Evolutionary conservation across 2,329 filamentous ascomycete species (phyloP).

Genomic region (Aureobasidium sp.): DNA sequence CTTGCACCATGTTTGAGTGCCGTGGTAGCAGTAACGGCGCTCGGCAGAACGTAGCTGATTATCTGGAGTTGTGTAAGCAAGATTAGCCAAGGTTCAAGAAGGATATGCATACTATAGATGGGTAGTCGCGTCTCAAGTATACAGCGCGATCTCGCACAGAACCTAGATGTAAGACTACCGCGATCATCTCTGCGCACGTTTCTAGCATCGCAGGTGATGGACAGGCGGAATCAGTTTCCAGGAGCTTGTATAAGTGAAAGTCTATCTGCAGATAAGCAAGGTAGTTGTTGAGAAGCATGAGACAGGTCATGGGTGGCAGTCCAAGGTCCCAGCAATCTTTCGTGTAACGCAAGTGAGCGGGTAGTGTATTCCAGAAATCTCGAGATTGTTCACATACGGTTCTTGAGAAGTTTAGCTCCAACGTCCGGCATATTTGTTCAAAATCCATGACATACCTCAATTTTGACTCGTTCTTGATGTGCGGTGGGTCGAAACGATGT

Average conservation of each 20-base stretch:
- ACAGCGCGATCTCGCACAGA: too few species aligned
- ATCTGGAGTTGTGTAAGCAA: too few species aligned
- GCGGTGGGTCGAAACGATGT: not conserved
- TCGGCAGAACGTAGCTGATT: too few species aligned
- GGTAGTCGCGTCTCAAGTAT: too few species aligned
- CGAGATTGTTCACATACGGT: not conserved
- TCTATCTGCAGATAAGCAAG: slow-evolving; percentile 20
- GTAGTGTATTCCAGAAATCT: slow-evolving; percentile 16
- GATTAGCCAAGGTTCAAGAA: too few species aligned
- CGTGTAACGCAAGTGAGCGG: slow-evolving; percentile 20
- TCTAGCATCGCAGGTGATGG: too few species aligned
- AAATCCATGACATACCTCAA: not conserved
- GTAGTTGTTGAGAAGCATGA: slow-evolving; percentile 19
- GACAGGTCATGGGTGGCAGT: slow-evolving; percentile 11
- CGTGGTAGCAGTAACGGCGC: too few species aligned
- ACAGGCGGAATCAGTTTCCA: too few species aligned
- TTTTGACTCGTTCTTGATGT: not conserved
- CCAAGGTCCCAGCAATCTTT: slow-evolving; percentile 19
- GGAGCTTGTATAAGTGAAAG: slow-evolving; percentile 20
- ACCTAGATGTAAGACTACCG: too few species aligned
- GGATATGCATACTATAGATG: too few species aligned
- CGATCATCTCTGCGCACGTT: too few species aligned
- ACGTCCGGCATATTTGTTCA: not conserved
- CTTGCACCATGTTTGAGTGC: too few species aligned
- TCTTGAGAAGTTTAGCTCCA: not conserved